These are phyloP conservation scores for Mortierella claussenii DNA, from an alignment of 192 early-diverging fungal genomes.

Conservation along the genomic window DNA sequence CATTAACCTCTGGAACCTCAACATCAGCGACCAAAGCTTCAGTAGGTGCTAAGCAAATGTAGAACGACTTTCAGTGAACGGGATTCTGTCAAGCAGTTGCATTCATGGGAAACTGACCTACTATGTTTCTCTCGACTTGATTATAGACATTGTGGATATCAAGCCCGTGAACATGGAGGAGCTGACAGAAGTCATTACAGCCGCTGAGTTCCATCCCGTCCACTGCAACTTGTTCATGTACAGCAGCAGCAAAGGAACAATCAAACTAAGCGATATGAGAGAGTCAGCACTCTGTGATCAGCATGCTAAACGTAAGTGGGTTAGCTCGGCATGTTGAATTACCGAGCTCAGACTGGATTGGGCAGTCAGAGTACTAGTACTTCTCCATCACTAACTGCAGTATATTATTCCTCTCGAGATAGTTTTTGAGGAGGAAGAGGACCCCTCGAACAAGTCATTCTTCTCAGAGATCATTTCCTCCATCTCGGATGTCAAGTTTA, in stretches of 20 bases:
- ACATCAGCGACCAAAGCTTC: constrained; percentile 98
- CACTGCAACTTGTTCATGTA: constrained; percentile 99
- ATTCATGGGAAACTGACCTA: not conserved
- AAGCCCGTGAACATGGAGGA: constrained; percentile 99
- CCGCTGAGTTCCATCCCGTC: constrained; percentile 95
- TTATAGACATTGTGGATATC: constrained; percentile 97
- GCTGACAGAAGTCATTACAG: constrained; percentile 98
- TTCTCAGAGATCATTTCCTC: constrained; percentile 99
- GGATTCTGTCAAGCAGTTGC: not conserved
- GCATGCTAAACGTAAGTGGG: constrained; percentile 83
- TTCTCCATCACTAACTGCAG: too few relatives aligned
- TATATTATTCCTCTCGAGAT: not conserved
- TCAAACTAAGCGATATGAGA: constrained; percentile 98
- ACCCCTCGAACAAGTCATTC: constrained; percentile 94
- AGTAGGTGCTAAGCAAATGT: constrained; percentile 58
- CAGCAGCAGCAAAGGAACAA: constrained; percentile 98
- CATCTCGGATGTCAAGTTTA: constrained; percentile 97
- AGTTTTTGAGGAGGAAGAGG: constrained; percentile 95
- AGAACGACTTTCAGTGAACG: too few relatives aligned
- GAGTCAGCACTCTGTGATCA: constrained; percentile 93
- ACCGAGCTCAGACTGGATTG: too few relatives aligned
- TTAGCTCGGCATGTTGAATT: too few relatives aligned
- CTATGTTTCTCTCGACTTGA: not conserved
- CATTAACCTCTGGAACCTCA: constrained; percentile 99
- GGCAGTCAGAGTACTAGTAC: too few relatives aligned